Conservation (phyloP, 169 alveolate species). For the Theileria equi region DNA sequence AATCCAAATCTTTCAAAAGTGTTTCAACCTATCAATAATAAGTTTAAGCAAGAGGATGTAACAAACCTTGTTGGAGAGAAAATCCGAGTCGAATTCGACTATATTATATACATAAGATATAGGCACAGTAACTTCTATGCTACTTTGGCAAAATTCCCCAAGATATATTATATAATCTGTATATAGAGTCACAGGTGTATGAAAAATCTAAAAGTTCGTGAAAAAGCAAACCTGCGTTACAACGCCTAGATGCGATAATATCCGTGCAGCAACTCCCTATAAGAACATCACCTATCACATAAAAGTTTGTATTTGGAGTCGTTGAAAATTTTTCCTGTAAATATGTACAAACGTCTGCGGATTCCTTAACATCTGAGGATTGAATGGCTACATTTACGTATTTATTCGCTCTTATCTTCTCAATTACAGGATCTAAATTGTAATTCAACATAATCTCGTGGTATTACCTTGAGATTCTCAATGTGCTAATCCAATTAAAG, state of each 20-base stretch:
- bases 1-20: neutral
- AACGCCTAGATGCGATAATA: constrained; percentile 46
- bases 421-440: neutral
- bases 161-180: constrained; percentile 51
- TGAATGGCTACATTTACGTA: constrained; percentile 42
- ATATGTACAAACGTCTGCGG: constrained; percentile 13
- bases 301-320: neutral
- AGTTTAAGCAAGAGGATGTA: neutral
- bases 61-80: neutral
- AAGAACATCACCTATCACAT: constrained; percentile 53
- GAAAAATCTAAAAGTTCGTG: neutral
- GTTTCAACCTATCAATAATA: neutral
- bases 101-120: constrained; percentile 1
- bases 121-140: constrained; percentile 12
- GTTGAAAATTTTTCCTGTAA: constrained; percentile 8
- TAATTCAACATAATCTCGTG: neutral
- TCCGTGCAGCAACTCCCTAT: constrained; percentile 58
- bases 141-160: constrained; percentile 45
- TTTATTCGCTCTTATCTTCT: constrained; percentile 4
- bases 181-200: neutral
- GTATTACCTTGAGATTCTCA: no score
- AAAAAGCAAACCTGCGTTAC: constrained; percentile 24
- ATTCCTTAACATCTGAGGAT: constrained; percentile 35
- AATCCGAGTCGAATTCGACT: neutral
- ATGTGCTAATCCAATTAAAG: no score